These are phyloP conservation scores for Rhizophora apiculata DNA, from an alignment of 345 rosid species.

Conservation along the genomic window DNA sequence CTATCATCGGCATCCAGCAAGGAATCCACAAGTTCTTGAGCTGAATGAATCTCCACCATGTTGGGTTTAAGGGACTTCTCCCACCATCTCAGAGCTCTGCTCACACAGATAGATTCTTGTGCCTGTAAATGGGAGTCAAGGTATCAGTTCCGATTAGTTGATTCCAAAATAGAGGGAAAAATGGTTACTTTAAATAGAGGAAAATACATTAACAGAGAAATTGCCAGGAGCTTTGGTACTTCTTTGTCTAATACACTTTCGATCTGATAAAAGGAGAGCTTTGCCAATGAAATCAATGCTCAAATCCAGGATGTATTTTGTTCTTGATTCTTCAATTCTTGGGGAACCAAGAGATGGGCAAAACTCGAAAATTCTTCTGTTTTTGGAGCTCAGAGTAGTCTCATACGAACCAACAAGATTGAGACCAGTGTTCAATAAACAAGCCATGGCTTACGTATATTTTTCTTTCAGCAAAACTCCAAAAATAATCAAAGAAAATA, in stretches of 20 bases:
- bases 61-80: conserved; percentile 54
- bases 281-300: conserved; percentile 36
- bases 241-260: conserved; percentile 26
- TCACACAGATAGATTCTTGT: conserved; percentile 42
- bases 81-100: conserved; percentile 75
- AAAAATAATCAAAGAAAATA: too few relatives aligned
- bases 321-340: conserved; percentile 22
- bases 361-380: conserved; percentile 21
- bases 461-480: background rate
- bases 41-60: conserved; percentile 65
- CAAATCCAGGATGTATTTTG: conserved; percentile 27
- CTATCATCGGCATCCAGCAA: conserved; percentile 54
- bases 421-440: conserved; percentile 20
- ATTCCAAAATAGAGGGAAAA: background rate
- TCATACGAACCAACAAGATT: conserved; percentile 26
- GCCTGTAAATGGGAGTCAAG: conserved; percentile 29
- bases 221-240: conserved; percentile 23
- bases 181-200: background rate
- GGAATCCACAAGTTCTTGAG: conserved; percentile 54
- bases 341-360: conserved; percentile 20
- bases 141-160: background rate
- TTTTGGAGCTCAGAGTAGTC: conserved; percentile 14
- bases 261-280: conserved; percentile 30
- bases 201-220: conserved; percentile 29
- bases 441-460: conserved; percentile 29